Conservation (phyloP, 495 filamentous ascomycete species). For the Xylaria venustula region DNA sequence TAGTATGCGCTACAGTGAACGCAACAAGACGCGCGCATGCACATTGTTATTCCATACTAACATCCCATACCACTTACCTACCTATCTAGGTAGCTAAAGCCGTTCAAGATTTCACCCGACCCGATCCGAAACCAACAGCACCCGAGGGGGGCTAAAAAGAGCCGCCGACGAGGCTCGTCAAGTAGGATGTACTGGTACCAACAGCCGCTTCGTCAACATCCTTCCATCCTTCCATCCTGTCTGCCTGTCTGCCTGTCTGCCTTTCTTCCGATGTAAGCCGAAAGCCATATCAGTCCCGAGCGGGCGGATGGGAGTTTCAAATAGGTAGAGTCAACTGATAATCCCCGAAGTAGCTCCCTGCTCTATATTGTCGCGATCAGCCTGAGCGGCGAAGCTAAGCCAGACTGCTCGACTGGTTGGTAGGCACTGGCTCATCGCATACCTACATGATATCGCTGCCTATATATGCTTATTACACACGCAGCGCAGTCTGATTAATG, state of each 20-base stretch:
- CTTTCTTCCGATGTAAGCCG: neutral
- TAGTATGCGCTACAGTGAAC: neutral
- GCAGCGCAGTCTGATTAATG: too few species aligned
- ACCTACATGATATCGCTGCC: too few species aligned
- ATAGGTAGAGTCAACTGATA: too few species aligned
- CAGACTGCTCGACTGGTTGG: too few species aligned
- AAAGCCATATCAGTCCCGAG: neutral
- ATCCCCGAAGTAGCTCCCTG: too few species aligned
- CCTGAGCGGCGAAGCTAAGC: too few species aligned
- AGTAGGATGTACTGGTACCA: neutral
- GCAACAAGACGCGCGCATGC: neutral
- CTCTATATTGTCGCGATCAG: too few species aligned
- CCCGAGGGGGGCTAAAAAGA: neutral
- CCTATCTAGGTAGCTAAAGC: neutral
- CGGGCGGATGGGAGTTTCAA: too few species aligned
- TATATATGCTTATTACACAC: too few species aligned
- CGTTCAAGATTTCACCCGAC: neutral
- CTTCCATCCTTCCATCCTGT: too few species aligned
- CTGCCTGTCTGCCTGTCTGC: neutral
- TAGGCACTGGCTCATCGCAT: too few species aligned
- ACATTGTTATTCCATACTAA: neutral
- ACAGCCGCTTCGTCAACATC: neutral
- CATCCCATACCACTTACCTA: neutral
- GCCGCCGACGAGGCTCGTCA: neutral
- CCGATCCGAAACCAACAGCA: neutral